Percentiles rank a stretch among this genome's conserved stretches.
Conservation (phyloP, 495 filamentous ascomycete genomes). For the Neurospora cerealis region DNA sequence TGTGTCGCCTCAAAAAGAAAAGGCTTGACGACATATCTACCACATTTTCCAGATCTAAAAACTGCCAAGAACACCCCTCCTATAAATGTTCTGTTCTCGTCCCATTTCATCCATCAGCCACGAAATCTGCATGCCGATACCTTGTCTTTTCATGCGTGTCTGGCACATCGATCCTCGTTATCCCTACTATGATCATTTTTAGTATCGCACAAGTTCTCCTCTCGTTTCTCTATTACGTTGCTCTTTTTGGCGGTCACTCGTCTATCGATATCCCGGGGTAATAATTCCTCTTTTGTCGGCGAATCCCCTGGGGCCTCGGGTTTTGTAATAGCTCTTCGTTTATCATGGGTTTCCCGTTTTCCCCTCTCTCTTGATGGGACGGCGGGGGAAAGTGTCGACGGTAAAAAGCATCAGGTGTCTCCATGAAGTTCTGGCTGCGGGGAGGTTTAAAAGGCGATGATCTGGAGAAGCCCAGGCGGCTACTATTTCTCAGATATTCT, state of each 20-base stretch:
- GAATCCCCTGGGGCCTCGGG: conserved; percentile 3
- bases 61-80: conserved; percentile 12
- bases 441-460: conserved; percentile 30
- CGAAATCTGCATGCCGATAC: conserved; percentile 44
- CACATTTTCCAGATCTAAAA: conserved; percentile 18
- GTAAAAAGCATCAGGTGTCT: conserved; percentile 11
- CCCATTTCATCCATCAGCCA: conserved; percentile 37
- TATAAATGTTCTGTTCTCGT: conserved; percentile 24
- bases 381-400: conserved; percentile 1
- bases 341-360: conserved; percentile 12
- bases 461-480: conserved; percentile 34
- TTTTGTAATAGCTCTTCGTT: conserved; percentile 25
- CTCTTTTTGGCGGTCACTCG: conserved; percentile 8
- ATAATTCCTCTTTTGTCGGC: conserved; percentile 10
- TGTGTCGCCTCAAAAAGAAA: conserved; percentile 1
- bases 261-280: conserved; percentile 11
- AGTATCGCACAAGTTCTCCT: conserved; percentile 10
- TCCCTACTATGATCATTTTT: conserved; percentile 2
- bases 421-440: conserved; percentile 20
- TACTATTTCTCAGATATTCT: conserved; percentile 24
- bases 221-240: conserved; percentile 3
- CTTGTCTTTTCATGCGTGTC: conserved; percentile 38
- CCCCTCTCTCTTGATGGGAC: not conserved
- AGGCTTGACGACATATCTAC: conserved; percentile 10
- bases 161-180: conserved; percentile 35